These are phyloP conservation scores for Blastocladiella britannica DNA, from an alignment of 192 early-diverging fungal genomes.

Conservation along the genomic window DNA sequence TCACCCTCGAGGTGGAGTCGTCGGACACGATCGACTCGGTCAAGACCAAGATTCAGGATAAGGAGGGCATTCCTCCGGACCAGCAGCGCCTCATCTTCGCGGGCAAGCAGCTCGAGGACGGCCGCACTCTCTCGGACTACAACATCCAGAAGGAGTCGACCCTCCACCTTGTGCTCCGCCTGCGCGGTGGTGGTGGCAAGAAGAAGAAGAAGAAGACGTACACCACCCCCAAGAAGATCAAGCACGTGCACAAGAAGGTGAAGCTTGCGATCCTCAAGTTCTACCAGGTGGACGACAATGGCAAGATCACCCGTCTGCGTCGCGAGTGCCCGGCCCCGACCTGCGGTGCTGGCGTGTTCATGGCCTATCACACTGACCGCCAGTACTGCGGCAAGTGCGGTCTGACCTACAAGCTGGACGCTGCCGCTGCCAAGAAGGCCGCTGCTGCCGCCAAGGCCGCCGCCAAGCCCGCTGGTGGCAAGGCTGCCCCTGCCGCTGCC, in stretches of 20 bases:
- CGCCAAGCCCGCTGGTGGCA: too few relatives aligned
- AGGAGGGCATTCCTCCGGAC: constrained; percentile 70
- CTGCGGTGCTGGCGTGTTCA: constrained; percentile 98
- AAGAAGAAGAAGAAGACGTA: constrained; percentile 99
- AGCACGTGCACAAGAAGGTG: constrained; percentile 98
- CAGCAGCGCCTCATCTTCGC: constrained; percentile 68
- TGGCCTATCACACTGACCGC: constrained; percentile 93
- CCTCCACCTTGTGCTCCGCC: constrained; percentile 45
- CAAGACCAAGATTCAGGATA: constrained; percentile 68
- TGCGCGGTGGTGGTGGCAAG: constrained; percentile 79
- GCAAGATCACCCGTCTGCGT: constrained; percentile 93
- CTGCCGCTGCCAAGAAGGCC: background rate
- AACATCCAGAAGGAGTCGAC: constrained; percentile 47
- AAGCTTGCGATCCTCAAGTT: constrained; percentile 96
- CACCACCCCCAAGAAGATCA: constrained; percentile 99
- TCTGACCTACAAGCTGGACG: background rate
- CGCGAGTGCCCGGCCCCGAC: constrained; percentile 92
- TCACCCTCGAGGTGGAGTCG: constrained; percentile 75
- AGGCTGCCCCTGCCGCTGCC: too few relatives aligned
- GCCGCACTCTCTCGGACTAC: constrained; percentile 22
- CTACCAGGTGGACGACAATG: constrained; percentile 96
- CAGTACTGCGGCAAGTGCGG: constrained; percentile 73
- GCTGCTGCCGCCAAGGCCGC: too few relatives aligned
- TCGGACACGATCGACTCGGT: constrained; percentile 59
- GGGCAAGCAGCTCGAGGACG: constrained; percentile 38